Evolutionary conservation across 2,329 filamentous ascomycete species (phyloP).

Genomic region (Curvularia sp.): DNA sequence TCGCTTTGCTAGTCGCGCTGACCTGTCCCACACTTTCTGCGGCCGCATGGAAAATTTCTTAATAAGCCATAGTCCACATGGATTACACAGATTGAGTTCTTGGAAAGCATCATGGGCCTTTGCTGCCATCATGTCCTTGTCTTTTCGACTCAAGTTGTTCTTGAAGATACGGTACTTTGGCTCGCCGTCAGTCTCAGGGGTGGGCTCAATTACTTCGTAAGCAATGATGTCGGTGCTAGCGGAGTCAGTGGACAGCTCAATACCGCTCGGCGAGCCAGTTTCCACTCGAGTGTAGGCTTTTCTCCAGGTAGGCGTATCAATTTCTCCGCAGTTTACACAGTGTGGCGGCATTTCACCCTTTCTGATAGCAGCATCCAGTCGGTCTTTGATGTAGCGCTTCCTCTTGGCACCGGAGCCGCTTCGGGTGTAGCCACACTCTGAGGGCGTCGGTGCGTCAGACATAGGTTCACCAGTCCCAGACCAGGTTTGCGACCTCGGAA

Average conservation of each 20-base stretch:
- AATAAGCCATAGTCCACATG: constrained; percentile 92
- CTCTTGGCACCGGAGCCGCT: constrained; percentile 66
- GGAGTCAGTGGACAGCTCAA: constrained; percentile 68
- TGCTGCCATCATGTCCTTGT: constrained; percentile 58
- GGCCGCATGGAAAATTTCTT: constrained; percentile 89
- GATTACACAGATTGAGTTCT: constrained; percentile 85
- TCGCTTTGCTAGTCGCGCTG: constrained; percentile 51
- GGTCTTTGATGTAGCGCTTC: constrained; percentile 68
- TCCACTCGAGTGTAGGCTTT: constrained; percentile 85
- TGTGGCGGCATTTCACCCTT: constrained; percentile 85
- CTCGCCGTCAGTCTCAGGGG: constrained; percentile 65
- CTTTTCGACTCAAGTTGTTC: constrained; percentile 71
- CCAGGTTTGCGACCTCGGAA: constrained; percentile 50
- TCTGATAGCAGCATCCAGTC: constrained; percentile 66
- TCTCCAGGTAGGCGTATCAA: constrained; percentile 95
- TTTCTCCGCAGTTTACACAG: constrained; percentile 91
- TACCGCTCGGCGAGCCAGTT: constrained; percentile 71
- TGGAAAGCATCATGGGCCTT: constrained; percentile 60
- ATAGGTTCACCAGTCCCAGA: constrained; percentile 43
- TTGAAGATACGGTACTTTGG: constrained; percentile 77
- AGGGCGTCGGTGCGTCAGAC: constrained; percentile 41
- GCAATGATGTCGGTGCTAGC: constrained; percentile 72
- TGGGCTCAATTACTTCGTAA: constrained; percentile 40
- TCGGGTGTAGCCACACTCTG: constrained; percentile 38
- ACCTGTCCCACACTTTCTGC: constrained; percentile 75